Conservation (phyloP, 257 asterid genomes). For the Solanum microdontum region DNA sequence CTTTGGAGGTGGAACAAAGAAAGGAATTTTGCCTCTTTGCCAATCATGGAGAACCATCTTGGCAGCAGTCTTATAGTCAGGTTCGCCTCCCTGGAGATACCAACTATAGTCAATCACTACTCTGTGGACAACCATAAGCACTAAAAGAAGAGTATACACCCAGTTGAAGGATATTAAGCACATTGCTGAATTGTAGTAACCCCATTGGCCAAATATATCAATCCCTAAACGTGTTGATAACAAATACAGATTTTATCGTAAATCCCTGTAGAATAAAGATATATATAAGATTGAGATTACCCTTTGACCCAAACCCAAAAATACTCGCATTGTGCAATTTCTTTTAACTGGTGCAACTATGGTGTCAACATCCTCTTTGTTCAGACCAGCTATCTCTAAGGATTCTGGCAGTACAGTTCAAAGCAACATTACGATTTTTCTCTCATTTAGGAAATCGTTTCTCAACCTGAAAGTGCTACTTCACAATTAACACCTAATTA, state of each 20-base stretch:
- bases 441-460: background rate
- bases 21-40: slow-evolving; percentile 90
- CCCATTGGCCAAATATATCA: background rate
- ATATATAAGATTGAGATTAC: background rate
- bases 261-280: background rate
- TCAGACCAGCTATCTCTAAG: background rate
- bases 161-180: background rate
- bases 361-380: background rate
- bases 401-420: background rate
- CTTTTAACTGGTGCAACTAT: background rate
- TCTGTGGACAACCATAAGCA: background rate
- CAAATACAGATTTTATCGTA: background rate
- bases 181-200: background rate
- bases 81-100: slow-evolving; percentile 76
- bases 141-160: background rate
- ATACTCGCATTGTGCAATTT: background rate
- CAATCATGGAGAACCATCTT: slow-evolving; percentile 92
- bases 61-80: slow-evolving; percentile 75
- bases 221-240: background rate
- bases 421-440: background rate
- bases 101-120: background rate
- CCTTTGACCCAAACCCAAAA: background rate
- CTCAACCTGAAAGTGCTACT: background rate
- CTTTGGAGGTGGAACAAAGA: slow-evolving; percentile 69
- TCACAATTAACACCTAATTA: background rate